Base-by-base conservation (phyloP, 2,329 filamentous ascomycete species). In the Sarocladium brachiariae region DNA sequence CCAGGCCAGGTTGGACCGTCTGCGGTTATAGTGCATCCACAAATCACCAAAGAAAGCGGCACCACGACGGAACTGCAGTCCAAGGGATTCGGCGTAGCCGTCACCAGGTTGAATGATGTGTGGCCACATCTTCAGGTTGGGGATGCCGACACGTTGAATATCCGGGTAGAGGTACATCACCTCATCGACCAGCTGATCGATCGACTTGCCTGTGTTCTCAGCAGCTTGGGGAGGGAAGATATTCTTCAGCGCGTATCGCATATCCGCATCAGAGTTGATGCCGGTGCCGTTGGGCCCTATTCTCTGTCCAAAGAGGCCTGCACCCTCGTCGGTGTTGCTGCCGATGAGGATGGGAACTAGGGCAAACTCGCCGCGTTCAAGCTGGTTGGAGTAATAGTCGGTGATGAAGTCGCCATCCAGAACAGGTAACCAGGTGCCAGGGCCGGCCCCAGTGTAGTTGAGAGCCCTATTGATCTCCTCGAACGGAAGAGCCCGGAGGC, bases 371-470 rank as follows among this genome's bases (percentile, higher is more conserved):
- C 66, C 67, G 1, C 61, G 59, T 27, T 70, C 69, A 3, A 74
- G 67, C 25, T 70, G 65, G 53, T 74, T 76, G 2, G 74, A 73
- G 16, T 30, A 47, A 45, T 73, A 76, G 1, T 63, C 72, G 0
- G 70, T 71, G 13, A 76, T 56, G 54, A 76, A 77, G 31, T 68
- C 64, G 1, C 74, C 74, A 51, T 78, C 75, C n/a, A 74, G 59
- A 10, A 75, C 48, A 0, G 70, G 70, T 23, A 70, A 70, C 67
- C 68, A 71, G 2, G 68, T 66, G 1, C 68, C 57, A 18, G 61
- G 63, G 2, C 65, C 68, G 7, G 63, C 64, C 1, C 43, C 43
- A 13, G 43, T 47, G 27, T 31, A 47, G 27, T 47, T 47, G 24
- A 47, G 24, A n/a, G 65, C 66, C 4, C 58, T 64, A 50, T 65